A percentile compares a stretch with the other conserved stretches of the same genome.
phyloP scores from a whole-genome alignment of 2,329 filamentous ascomycete genomes.

The Ophiostoma ulmi region DNA sequence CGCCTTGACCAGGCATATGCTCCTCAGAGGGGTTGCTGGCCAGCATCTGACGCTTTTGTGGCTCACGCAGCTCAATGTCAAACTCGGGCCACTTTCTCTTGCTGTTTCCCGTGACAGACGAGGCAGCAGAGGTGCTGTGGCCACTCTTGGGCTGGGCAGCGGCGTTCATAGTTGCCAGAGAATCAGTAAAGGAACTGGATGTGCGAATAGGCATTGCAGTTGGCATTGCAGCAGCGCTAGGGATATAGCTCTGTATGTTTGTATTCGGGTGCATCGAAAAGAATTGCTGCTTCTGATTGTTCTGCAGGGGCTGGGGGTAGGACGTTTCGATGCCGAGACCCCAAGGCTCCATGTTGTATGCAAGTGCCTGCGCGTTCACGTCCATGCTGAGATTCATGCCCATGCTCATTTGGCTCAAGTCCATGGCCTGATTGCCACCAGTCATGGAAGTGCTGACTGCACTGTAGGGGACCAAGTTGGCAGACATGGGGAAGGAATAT shows the following conservation, averaged over 20 bases:
- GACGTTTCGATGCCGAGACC: neutral
- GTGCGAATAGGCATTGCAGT: neutral
- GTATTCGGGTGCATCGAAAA: neutral
- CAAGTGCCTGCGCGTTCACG: neutral
- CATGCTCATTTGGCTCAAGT: neutral
- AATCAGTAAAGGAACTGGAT: neutral
- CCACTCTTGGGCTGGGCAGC: no score
- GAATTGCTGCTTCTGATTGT: neutral
- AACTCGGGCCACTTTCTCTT: neutral
- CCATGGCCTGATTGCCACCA: neutral
- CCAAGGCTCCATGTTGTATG: slow-evolving; percentile 6
- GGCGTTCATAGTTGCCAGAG: neutral
- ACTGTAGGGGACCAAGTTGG: neutral
- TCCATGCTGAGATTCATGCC: neutral
- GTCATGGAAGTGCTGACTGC: neutral
- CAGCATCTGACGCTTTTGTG: neutral
- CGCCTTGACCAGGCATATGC: neutral
- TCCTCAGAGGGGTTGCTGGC: neutral
- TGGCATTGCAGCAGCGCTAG: neutral
- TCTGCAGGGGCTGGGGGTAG: neutral
- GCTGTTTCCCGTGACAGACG: neutral
- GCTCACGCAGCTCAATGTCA: neutral
- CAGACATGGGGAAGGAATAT: neutral
- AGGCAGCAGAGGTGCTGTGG: neutral
- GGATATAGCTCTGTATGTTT: neutral